Conservation (phyloP, 2,329 filamentous ascomycete genomes). For the Penicillium sp. region DNA sequence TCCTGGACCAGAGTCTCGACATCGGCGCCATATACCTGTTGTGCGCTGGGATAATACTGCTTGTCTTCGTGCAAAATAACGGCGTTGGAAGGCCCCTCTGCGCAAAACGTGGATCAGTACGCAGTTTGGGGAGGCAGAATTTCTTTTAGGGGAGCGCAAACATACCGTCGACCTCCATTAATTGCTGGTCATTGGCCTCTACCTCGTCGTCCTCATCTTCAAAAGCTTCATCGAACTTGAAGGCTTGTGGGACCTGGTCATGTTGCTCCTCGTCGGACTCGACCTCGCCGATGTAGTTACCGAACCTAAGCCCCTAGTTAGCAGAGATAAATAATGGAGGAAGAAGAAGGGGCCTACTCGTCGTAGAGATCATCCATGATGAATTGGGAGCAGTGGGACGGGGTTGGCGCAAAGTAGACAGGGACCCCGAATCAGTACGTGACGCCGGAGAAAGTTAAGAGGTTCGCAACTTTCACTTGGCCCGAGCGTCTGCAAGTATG, state of each 20-base stretch:
- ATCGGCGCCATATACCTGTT: conserved; percentile 88
- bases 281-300: conserved; percentile 96
- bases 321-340: conserved; percentile 11
- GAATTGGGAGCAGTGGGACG: conserved; percentile 7
- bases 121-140: not conserved
- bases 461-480: conserved; percentile 23
- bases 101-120: conserved; percentile 39
- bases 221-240: conserved; percentile 68
- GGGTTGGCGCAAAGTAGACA: conserved; percentile 2
- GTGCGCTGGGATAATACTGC: conserved; percentile 97
- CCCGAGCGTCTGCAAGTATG: conserved; percentile 13
- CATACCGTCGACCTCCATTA: conserved; percentile 88
- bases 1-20: conserved; percentile 96
- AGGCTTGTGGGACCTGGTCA: conserved; percentile 72
- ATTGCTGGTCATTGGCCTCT: conserved; percentile 66
- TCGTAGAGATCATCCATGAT: conserved; percentile 95
- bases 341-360: conserved; percentile 57
- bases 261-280: conserved; percentile 81
- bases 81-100: conserved; percentile 87
- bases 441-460: conserved; percentile 17
- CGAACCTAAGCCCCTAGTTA: conserved; percentile 61
- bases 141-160: not conserved
- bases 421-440: conserved; percentile 15
- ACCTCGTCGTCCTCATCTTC: conserved; percentile 57
- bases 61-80: conserved; percentile 99